Base-by-base conservation (phyloP, 495 filamentous ascomycete genomes). In the Neurospora tetraspora region DNA sequence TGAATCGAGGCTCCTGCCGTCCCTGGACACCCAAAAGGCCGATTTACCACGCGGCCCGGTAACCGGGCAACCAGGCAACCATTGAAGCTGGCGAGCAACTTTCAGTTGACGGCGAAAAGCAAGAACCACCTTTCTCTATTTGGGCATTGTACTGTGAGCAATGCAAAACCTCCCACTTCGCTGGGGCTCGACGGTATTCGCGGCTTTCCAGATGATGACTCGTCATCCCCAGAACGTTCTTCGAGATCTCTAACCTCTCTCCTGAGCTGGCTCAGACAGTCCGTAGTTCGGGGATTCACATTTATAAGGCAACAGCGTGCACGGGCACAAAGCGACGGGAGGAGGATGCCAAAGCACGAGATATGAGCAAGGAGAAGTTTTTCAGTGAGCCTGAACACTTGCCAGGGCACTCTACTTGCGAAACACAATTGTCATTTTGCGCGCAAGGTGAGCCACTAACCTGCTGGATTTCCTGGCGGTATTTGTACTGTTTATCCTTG, bases 401-500 rank as follows among this genome's bases (percentile, higher is more conserved):
- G 53, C 12, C 27, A 65, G 53, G 27, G 7, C 27, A 65, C 12
- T 65, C 16, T 65, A 23, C 14, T 16, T 8, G 53, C 23, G 14
- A 65, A 65, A 65, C 6, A 65, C 23, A 5, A 65, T 16, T 16
- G 6, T 27, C 6, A 16, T 61, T 61, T 61, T 61, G 53, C 53
- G 53, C 3, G 6, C 14, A 16, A 61, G 14, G 53, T 18, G 39
- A 27, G 43, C 23, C 34, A 79, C 90, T 82, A 76, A 94, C 93
- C 90, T 96, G 93, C 83, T 95, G 93, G 82, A 97, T 98, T 87
- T 98, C 94, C 81, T 94, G 91, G 80, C 93, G 88, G 82, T 97
- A 98, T 83, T 97, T 97, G 73, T 92, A 91, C 69, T 89, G 85
- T 73, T 85, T 85, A 65, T 83, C 86, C 42, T 39, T 71, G 81